Conservation (phyloP, 768 basidiomycete species). For the Collybiopsis luxurians region DNA sequence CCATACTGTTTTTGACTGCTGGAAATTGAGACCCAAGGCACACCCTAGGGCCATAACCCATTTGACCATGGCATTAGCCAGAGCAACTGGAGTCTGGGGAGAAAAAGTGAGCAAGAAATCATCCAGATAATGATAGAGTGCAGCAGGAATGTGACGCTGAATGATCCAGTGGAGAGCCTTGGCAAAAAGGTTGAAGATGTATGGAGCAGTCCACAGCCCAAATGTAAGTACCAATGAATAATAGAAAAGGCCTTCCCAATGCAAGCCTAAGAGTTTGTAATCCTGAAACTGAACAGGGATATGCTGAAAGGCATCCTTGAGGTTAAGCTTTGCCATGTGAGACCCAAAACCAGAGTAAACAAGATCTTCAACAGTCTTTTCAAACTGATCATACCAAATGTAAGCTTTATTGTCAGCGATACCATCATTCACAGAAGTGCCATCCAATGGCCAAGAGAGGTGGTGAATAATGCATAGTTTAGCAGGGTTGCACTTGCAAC, state of each 20-base stretch:
- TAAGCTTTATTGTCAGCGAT: background rate
- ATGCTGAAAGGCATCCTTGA: conserved; percentile 34
- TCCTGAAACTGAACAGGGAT: conserved; percentile 27
- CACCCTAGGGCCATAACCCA: conserved; percentile 5
- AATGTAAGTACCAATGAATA: conserved; percentile 29
- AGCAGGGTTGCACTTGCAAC: background rate
- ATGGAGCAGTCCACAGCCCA: conserved; percentile 28
- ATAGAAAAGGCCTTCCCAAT: conserved; percentile 26
- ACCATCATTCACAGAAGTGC: conserved; percentile 5
- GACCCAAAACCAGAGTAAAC: conserved; percentile 20
- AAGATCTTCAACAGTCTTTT: conserved; percentile 20
- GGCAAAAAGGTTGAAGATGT: conserved; percentile 38
- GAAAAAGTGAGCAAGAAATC: conserved; percentile 14
- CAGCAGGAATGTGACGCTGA: conserved; percentile 26
- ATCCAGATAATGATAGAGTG: conserved; percentile 19
- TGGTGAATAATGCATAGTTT: conserved; percentile 4
- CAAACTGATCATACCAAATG: conserved; percentile 24
- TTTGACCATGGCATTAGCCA: background rate
- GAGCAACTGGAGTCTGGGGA: background rate
- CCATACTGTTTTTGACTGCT: conserved; percentile 12
- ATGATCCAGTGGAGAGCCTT: conserved; percentile 42
- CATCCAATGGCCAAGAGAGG: conserved; percentile 5
- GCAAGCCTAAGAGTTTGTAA: conserved; percentile 29
- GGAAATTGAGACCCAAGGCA: conserved; percentile 16
- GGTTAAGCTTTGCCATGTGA: conserved; percentile 31